Conservation (phyloP, 2,329 filamentous ascomycete genomes). For the Phialophora expanda region DNA sequence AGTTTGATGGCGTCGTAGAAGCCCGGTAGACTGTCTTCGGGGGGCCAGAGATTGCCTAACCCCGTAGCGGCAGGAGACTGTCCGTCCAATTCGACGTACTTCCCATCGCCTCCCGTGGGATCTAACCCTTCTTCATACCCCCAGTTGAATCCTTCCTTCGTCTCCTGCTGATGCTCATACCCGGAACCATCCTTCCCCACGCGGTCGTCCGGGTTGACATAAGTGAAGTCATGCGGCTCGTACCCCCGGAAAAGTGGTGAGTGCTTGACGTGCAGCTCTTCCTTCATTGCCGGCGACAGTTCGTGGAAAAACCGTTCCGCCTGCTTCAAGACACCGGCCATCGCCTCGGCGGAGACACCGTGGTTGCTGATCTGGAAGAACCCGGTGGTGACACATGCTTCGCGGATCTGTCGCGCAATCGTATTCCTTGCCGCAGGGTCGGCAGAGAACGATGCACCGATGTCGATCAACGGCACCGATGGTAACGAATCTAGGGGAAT, state of each 20-base stretch:
- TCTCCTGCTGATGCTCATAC: conserved; percentile 29
- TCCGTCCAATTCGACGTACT: conserved; percentile 39
- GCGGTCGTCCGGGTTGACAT: conserved; percentile 38
- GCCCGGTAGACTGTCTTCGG: conserved; percentile 37
- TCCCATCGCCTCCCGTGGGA: conserved; percentile 34
- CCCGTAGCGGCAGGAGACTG: conserved; percentile 19
- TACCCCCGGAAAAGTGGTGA: conserved; percentile 43
- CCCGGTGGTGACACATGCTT: conserved; percentile 55
- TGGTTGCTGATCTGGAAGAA: conserved; percentile 64
- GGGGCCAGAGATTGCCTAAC: conserved; percentile 38
- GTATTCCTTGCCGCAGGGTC: conserved; percentile 19
- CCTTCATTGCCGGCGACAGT: conserved; percentile 31
- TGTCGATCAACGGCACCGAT: conserved; percentile 38
- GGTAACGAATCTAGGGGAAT: conserved; percentile 28
- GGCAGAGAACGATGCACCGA: conserved; percentile 33
- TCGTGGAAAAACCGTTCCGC: conserved; percentile 55
- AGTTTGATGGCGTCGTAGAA: conserved; percentile 56
- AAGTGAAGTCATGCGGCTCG: conserved; percentile 35
- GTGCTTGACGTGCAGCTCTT: conserved; percentile 47
- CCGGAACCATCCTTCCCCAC: conserved; percentile 2
- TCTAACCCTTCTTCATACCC: conserved; percentile 38
- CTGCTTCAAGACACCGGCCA: conserved; percentile 50
- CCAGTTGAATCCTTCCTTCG: conserved; percentile 41
- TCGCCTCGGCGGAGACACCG: conserved; percentile 50
- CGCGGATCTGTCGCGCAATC: conserved; percentile 48